Percentiles rank a stretch among this genome's conserved stretches.
phyloP scores from a whole-genome alignment of 306 rosid species.

The Nissolia schottii region DNA sequence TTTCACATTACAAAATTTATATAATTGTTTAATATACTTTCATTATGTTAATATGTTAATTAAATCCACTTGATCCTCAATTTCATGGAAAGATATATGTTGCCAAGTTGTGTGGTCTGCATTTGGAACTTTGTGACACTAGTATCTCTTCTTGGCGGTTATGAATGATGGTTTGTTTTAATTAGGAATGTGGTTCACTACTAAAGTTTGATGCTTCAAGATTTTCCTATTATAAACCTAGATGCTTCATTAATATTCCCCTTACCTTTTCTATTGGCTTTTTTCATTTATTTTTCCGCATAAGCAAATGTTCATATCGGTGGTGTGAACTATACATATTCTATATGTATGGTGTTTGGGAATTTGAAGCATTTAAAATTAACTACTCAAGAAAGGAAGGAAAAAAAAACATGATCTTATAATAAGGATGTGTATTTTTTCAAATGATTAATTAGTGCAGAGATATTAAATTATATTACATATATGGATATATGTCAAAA shows the following conservation, averaged over 20 bases:
- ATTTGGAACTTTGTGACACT: slow-evolving; percentile 10
- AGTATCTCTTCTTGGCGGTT: background rate
- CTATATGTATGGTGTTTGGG: background rate
- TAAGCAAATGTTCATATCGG: background rate
- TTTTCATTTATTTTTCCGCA: slow-evolving; percentile 14
- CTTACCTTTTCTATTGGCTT: background rate
- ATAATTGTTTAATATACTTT: too few species aligned
- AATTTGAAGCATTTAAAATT: background rate
- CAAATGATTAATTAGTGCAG: background rate
- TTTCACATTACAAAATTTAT: too few species aligned
- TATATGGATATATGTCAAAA: background rate
- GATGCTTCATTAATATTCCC: slow-evolving; percentile 14
- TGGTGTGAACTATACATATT: background rate
- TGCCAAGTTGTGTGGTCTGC: slow-evolving; percentile 31
- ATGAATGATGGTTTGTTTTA: background rate
- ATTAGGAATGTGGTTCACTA: slow-evolving; percentile 16
- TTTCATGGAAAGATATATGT: background rate
- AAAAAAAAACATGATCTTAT: background rate
- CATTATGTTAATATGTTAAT: too few species aligned
- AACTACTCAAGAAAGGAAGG: too few species aligned
- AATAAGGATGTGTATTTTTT: background rate
- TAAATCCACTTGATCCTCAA: background rate
- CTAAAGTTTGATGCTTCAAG: slow-evolving; percentile 21
- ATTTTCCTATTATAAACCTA: slow-evolving; percentile 1
- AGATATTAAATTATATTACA: background rate